These are phyloP conservation scores for Diaporthe citriasiana DNA, from an alignment of 2,329 filamentous ascomycete genomes.

Conservation along the genomic window DNA sequence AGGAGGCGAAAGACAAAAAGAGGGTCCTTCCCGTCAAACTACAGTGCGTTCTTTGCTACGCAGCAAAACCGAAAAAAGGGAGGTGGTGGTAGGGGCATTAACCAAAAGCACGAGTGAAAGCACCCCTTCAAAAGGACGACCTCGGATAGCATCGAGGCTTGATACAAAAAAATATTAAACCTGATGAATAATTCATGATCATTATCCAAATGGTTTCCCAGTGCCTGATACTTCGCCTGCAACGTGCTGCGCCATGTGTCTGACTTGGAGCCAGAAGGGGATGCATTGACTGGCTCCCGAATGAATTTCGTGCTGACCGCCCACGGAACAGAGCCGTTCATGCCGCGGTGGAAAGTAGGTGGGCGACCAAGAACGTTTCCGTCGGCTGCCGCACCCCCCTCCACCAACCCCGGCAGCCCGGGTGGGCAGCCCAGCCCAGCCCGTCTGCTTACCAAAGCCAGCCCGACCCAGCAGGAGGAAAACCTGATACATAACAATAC, in stretches of 20 bases:
- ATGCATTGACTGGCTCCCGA: not conserved
- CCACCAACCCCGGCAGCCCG: no score
- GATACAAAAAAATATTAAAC: conserved; percentile 36
- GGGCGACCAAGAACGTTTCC: not conserved
- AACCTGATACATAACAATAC: conserved; percentile 3
- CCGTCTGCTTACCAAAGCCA: conserved; percentile 11
- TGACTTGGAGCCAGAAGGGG: not conserved
- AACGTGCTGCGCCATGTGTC: not conserved
- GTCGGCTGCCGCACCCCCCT: not conserved
- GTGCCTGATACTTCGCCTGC: not conserved
- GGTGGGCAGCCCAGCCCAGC: no score
- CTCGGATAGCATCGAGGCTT: conserved; percentile 29
- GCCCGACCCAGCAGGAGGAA: not conserved
- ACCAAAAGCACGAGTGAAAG: conserved; percentile 26
- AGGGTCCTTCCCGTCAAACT: conserved; percentile 6
- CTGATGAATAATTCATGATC: conserved; percentile 31
- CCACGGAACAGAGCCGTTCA: not conserved
- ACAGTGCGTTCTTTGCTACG: conserved; percentile 29
- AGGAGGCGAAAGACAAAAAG: conserved; percentile 18
- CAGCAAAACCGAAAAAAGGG: not conserved
- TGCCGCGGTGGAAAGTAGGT: not conserved
- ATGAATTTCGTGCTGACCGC: conserved; percentile 7
- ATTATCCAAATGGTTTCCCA: not conserved
- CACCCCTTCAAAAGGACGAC: conserved; percentile 21
- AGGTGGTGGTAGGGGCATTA: not conserved